These are phyloP conservation scores for Crithidia acanthocephali DNA, from an alignment of 208 protist species.

Conservation along the genomic window DNA sequence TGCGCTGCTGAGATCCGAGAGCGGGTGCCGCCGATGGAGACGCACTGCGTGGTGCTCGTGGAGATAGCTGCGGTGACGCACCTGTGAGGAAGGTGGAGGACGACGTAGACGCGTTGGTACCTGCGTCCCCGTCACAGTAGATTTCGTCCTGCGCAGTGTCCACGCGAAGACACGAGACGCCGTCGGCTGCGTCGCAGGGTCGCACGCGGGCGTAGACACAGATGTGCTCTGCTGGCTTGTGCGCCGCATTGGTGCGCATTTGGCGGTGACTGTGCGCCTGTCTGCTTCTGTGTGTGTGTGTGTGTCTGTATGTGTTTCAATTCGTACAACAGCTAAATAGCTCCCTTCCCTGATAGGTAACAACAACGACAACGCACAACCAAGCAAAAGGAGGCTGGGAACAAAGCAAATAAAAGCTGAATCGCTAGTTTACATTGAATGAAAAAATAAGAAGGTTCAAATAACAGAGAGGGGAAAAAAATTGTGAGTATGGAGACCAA, in stretches of 20 bases:
- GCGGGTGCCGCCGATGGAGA: not conserved
- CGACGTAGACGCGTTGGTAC: not conserved
- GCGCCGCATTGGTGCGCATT: not conserved
- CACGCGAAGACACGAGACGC: slow-evolving; percentile 5
- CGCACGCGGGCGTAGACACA: slow-evolving; percentile 38
- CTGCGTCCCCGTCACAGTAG: slow-evolving; percentile 3
- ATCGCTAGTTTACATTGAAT: too few relatives aligned
- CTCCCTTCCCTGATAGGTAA: too few relatives aligned
- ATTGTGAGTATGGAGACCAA: too few relatives aligned
- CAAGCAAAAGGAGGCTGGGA: too few relatives aligned
- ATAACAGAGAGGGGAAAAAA: too few relatives aligned
- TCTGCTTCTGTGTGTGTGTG: not conserved
- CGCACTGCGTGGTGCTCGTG: not conserved
- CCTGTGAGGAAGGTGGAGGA: not conserved
- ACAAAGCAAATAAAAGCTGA: too few relatives aligned
- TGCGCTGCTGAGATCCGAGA: not conserved
- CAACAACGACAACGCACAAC: too few relatives aligned
- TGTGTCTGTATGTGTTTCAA: not conserved
- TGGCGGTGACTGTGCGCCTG: too few relatives aligned
- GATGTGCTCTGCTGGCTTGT: slow-evolving; percentile 16
- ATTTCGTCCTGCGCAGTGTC: not conserved
- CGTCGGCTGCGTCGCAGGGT: slow-evolving; percentile 10
- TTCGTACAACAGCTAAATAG: too few relatives aligned
- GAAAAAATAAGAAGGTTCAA: too few relatives aligned
- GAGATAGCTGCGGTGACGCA: not conserved